phyloP scores from a whole-genome alignment of 805 yeast genomes.

The Candida jianshihensis region DNA sequence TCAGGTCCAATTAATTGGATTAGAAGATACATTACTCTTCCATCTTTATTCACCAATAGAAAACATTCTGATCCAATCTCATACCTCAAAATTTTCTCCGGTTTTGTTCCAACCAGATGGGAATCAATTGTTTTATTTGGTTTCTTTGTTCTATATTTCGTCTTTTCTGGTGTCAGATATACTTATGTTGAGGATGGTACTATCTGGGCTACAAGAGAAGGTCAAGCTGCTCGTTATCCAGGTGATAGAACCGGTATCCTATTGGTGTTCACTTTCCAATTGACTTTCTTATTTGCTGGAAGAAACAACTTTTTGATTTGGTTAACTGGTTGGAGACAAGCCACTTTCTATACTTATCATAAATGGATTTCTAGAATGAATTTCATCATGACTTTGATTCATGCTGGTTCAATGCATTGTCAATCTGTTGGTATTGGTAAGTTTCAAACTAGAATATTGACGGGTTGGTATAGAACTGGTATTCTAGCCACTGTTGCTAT shows the following conservation, averaged over 20 bases:
- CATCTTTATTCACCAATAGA: conserved; percentile 11
- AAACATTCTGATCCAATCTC: conserved; percentile 16
- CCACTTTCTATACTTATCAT: conserved; percentile 60
- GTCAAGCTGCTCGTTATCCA: conserved; percentile 19
- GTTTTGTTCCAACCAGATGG: conserved; percentile 19
- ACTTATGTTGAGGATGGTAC: conserved; percentile 10
- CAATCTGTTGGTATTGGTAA: conserved; percentile 15
- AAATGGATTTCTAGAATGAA: conserved; percentile 50
- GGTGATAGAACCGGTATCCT: conserved; percentile 22
- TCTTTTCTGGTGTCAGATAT: conserved; percentile 16
- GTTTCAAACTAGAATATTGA: conserved; percentile 6
- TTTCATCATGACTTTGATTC: conserved; percentile 21
- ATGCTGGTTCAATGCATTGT: conserved; percentile 16
- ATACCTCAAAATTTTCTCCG: conserved; percentile 10
- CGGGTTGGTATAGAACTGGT: conserved; percentile 17
- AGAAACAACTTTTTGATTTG: conserved; percentile 61
- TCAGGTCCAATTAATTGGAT: conserved; percentile 8
- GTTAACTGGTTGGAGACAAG: conserved; percentile 59
- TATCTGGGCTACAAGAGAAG: conserved; percentile 12
- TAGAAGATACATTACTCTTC: conserved; percentile 13
- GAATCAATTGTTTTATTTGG: conserved; percentile 27
- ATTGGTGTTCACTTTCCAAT: conserved; percentile 36
- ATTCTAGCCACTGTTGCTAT: conserved; percentile 9
- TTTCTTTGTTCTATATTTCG: conserved; percentile 21
- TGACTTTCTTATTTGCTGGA: conserved; percentile 56